Percentiles rank a stretch among this genome's conserved stretches.
Evolutionary conservation across 2,329 filamentous ascomycete species (phyloP).

Genomic region (Cladosporium sp.): DNA sequence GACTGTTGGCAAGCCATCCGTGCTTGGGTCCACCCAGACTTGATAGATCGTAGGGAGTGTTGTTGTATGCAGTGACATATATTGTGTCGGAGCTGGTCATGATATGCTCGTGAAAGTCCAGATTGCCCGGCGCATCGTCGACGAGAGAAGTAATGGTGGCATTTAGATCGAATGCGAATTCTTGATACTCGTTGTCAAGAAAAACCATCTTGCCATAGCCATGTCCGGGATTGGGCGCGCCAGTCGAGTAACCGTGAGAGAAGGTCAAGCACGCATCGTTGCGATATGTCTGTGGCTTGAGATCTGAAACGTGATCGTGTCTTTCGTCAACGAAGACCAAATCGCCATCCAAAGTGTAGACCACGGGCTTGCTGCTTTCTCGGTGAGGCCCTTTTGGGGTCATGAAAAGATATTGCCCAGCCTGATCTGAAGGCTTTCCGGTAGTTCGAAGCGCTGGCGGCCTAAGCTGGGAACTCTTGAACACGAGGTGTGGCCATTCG

Average conservation of each 20-base stretch:
- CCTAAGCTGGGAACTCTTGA: constrained; percentile 2
- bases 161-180: constrained; percentile 9
- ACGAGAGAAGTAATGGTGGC: constrained; percentile 11
- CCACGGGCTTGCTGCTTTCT: constrained; percentile 9
- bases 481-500: neutral
- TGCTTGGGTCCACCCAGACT: constrained; percentile 28
- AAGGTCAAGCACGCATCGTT: constrained; percentile 16
- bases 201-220: constrained; percentile 22
- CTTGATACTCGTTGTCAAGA: constrained; percentile 17
- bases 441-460: neutral
- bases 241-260: constrained; percentile 18
- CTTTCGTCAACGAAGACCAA: constrained; percentile 15
- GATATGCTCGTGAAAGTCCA: constrained; percentile 31
- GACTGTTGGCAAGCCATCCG: constrained; percentile 32
- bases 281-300: constrained; percentile 16
- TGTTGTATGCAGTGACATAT: constrained; percentile 28
- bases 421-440: neutral
- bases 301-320: constrained; percentile 14
- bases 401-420: constrained; percentile 16
- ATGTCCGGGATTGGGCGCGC: constrained; percentile 17
- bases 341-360: constrained; percentile 17
- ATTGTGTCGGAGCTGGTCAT: constrained; percentile 28
- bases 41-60: constrained; percentile 27
- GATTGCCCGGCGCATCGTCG: constrained; percentile 8
- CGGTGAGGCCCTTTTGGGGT: constrained; percentile 15